Evolutionary conservation across 768 basidiomycete species (phyloP).

Genomic region (Chalciporus pseudorubinellus): DNA sequence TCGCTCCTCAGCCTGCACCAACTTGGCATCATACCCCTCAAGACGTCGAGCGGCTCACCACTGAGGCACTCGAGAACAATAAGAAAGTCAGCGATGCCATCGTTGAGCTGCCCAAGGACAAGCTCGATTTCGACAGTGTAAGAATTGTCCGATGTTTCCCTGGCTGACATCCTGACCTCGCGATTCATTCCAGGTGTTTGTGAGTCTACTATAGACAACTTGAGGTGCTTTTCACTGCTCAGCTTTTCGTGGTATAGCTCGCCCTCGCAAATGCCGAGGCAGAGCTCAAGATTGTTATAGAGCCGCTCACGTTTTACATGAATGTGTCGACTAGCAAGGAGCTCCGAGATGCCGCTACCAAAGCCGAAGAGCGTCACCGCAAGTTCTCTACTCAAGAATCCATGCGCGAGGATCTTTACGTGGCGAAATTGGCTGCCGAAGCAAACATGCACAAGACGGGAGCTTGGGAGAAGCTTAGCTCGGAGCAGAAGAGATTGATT

Average conservation of each 20-base stretch:
- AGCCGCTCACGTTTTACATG: conserved; percentile 73
- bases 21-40: conserved; percentile 65
- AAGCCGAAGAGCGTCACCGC: conserved; percentile 59
- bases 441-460: conserved; percentile 63
- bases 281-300: conserved; percentile 46
- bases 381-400: conserved; percentile 71
- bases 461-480: conserved; percentile 56
- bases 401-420: conserved; percentile 79
- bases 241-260: conserved; percentile 37
- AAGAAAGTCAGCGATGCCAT: conserved; percentile 56
- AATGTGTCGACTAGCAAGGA: conserved; percentile 72
- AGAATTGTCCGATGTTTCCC: conserved; percentile 16
- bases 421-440: conserved; percentile 65
- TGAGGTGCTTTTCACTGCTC: too few species aligned
- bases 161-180: background rate
- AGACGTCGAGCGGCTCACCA: conserved; percentile 54
- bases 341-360: conserved; percentile 75
- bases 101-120: conserved; percentile 52
- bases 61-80: conserved; percentile 56
- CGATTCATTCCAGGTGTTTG: conserved; percentile 56
- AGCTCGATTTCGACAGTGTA: conserved; percentile 67
- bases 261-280: conserved; percentile 61
- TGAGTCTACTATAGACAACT: conserved; percentile 39
- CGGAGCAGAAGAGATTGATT: conserved; percentile 72
- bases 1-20: conserved; percentile 64